phyloP scores from a whole-genome alignment of 2,329 filamentous ascomycete genomes.

The Botryotinia narcissicola region DNA sequence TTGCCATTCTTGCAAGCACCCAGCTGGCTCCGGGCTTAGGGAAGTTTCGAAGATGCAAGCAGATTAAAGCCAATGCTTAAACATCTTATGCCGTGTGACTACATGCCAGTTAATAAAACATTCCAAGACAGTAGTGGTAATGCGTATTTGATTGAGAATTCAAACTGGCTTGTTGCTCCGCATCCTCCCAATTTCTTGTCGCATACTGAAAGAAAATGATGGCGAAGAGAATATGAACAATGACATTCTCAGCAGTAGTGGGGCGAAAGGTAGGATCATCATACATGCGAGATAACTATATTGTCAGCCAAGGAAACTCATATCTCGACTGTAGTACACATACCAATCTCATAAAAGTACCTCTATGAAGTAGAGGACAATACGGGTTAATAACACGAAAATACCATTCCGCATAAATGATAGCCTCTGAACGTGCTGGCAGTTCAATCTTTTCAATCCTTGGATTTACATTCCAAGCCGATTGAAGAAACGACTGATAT shows the following conservation, averaged over 20 bases:
- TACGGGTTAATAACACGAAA: slow-evolving; percentile 71
- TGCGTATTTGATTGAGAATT: slow-evolving; percentile 70
- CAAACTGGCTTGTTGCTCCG: slow-evolving; percentile 52
- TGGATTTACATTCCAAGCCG: slow-evolving; percentile 60
- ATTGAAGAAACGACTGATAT: slow-evolving; percentile 65
- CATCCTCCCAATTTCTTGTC: slow-evolving; percentile 61
- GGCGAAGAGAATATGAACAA: slow-evolving; percentile 76
- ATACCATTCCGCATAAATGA: slow-evolving; percentile 72
- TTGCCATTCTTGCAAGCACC: slow-evolving; percentile 62
- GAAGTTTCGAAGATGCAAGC: slow-evolving; percentile 70
- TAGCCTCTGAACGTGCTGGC: slow-evolving; percentile 62
- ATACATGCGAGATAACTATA: slow-evolving; percentile 62
- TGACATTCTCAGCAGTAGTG: slow-evolving; percentile 62
- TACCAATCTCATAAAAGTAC: slow-evolving; percentile 67
- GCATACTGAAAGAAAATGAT: slow-evolving; percentile 76
- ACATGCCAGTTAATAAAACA: slow-evolving; percentile 62
- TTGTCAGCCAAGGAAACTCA: slow-evolving; percentile 14
- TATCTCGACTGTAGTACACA: slow-evolving; percentile 32
- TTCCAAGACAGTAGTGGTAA: slow-evolving; percentile 71
- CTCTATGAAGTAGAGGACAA: slow-evolving; percentile 73
- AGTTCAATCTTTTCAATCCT: slow-evolving; percentile 55
- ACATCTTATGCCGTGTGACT: slow-evolving; percentile 64
- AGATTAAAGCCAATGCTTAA: slow-evolving; percentile 71
- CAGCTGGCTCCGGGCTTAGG: slow-evolving; percentile 76
- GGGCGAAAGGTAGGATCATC: slow-evolving; percentile 65